Evolutionary conservation across 768 basidiomycete species (phyloP).

Genomic region (Tricholoma flavovirens): DNA sequence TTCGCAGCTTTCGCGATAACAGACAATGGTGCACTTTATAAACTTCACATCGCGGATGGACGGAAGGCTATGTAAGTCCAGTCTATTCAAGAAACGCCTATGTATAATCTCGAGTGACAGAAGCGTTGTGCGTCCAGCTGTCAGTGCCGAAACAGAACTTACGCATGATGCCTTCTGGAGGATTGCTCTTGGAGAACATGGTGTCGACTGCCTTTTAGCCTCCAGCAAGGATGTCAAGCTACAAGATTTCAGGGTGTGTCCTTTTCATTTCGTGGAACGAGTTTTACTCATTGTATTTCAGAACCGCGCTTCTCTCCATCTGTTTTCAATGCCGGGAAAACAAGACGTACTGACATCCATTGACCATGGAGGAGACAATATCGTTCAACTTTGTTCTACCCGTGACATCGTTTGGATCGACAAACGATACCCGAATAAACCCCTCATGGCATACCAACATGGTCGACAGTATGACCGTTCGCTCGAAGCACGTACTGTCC

Average conservation of each 20-base stretch:
- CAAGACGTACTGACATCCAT: conserved; percentile 48
- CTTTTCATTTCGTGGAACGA: neutral
- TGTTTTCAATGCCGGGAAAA: conserved; percentile 30
- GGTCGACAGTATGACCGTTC: conserved; percentile 55
- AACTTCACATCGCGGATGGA: conserved; percentile 32
- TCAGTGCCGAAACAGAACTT: conserved; percentile 1
- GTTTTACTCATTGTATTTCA: conserved; percentile 13
- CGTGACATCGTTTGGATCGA: conserved; percentile 68
- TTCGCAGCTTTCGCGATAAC: conserved; percentile 41
- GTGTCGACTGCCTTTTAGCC: conserved; percentile 38
- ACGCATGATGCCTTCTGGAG: conserved; percentile 47
- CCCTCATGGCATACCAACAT: conserved; percentile 60
- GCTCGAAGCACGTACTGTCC: conserved; percentile 38
- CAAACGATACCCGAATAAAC: conserved; percentile 46
- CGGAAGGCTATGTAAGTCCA: conserved; percentile 35
- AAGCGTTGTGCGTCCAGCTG: conserved; percentile 6
- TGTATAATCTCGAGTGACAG: conserved; percentile 1
- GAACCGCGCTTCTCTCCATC: conserved; percentile 22
- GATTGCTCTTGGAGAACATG: conserved; percentile 31
- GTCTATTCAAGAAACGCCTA: neutral
- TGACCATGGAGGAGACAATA: conserved; percentile 31
- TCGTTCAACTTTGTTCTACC: conserved; percentile 56
- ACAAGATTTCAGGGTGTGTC: conserved; percentile 54
- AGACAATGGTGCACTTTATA: conserved; percentile 47
- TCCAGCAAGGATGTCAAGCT: conserved; percentile 38